Conservation (phyloP, 495 filamentous ascomycete species). For the Penicillium desertorum region DNA sequence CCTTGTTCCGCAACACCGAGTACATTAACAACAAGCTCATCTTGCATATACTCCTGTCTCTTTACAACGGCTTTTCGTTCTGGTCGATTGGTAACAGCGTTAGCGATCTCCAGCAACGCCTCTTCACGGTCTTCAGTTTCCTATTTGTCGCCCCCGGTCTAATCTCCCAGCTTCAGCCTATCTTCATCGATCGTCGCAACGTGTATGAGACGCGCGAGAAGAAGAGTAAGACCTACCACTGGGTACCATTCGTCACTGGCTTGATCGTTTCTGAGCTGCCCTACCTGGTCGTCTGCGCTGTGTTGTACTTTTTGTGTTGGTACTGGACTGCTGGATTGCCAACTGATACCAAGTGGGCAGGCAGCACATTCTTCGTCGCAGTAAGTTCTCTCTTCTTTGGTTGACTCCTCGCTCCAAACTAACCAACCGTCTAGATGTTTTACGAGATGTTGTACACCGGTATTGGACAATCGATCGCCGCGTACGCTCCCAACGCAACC, state of each 20-base stretch:
- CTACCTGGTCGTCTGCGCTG: constrained; percentile 45
- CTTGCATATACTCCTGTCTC: constrained; percentile 27
- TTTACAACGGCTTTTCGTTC: constrained; percentile 39
- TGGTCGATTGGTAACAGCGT: constrained; percentile 31
- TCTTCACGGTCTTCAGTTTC: constrained; percentile 49
- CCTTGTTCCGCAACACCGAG: constrained; percentile 58
- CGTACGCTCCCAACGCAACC: constrained; percentile 54
- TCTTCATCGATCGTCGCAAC: constrained; percentile 43
- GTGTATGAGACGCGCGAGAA: constrained; percentile 52
- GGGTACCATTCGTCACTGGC: constrained; percentile 48
- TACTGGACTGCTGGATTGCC: constrained; percentile 39
- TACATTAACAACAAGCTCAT: constrained; percentile 63
- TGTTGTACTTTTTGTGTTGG: constrained; percentile 50
- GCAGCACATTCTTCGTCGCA: too few relatives aligned
- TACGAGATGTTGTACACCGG: constrained; percentile 37
- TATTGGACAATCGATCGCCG: constrained; percentile 59
- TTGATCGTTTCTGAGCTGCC: constrained; percentile 52
- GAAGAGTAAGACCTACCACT: constrained; percentile 50
- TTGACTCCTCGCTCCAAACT: too few relatives aligned
- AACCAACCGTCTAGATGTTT: too few relatives aligned
- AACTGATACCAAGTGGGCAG: too few relatives aligned
- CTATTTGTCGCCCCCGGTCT: constrained; percentile 46
- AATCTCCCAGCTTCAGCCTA: constrained; percentile 49
- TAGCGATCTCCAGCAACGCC: constrained; percentile 23
- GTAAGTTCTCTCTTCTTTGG: too few relatives aligned